These are phyloP conservation scores for Alternaria arborescens DNA, from an alignment of 2,329 filamentous ascomycete species.

Conservation along the genomic window DNA sequence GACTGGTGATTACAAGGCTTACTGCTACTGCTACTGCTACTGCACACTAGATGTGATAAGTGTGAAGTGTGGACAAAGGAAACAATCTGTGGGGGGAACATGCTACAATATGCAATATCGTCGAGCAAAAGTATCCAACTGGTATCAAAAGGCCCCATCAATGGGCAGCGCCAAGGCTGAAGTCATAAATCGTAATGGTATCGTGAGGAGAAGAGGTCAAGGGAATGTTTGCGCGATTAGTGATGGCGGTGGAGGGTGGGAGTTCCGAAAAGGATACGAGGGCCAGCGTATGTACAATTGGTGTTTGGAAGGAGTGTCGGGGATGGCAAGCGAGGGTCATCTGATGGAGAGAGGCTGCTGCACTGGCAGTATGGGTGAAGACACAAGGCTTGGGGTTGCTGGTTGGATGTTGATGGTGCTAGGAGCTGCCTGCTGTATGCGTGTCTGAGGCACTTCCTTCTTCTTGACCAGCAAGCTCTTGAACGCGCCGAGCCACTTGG, in stretches of 20 bases:
- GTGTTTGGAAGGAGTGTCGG: not conserved
- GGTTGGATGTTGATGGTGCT: constrained; percentile 23
- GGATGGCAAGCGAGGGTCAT: constrained; percentile 1
- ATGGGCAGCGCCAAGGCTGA: constrained; percentile 1
- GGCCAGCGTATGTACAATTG: constrained; percentile 17
- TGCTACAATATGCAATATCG: constrained; percentile 13
- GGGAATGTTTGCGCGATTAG: constrained; percentile 11
- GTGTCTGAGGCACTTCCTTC: constrained; percentile 58
- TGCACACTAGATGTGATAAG: not conserved
- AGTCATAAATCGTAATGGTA: constrained; percentile 16
- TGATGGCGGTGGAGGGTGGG: constrained; percentile 2
- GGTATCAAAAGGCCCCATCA: constrained; percentile 9
- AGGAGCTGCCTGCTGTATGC: constrained; percentile 22
- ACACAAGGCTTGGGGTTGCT: constrained; percentile 8
- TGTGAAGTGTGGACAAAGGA: constrained; percentile 9
- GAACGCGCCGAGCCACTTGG: constrained; percentile 86
- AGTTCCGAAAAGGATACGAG: constrained; percentile 3
- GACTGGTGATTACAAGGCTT: constrained; percentile 11
- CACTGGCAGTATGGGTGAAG: constrained; percentile 13
- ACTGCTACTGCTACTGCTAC: constrained; percentile 15
- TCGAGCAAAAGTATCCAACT: constrained; percentile 10
- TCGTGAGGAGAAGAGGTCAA: constrained; percentile 7
- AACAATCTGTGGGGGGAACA: constrained; percentile 3
- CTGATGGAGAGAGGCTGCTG: constrained; percentile 18
- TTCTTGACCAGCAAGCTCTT: constrained; percentile 83